Percentiles rank a stretch among this genome's conserved stretches.
phyloP scores from a whole-genome alignment of 75 land plant genomes.

The Azolla pinnata region DNA sequence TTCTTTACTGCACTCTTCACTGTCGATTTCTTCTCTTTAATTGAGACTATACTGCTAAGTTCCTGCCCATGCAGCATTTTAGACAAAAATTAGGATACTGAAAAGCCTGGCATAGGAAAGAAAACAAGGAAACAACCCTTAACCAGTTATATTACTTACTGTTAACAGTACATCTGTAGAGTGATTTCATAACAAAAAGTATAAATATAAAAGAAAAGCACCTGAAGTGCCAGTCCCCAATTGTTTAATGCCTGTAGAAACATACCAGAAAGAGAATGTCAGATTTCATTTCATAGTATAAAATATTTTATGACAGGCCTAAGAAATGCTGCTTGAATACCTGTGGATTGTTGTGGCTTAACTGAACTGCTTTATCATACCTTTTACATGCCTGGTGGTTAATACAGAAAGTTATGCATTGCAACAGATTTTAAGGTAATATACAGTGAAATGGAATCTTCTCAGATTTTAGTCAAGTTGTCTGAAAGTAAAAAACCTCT shows the following conservation, averaged over 20 bases:
- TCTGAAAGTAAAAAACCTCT: conserved; percentile 48
- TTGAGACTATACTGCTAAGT: conserved; percentile 93
- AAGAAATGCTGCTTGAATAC: too few species aligned
- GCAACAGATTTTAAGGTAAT: not conserved
- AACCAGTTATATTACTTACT: not conserved
- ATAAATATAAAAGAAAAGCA: too few species aligned
- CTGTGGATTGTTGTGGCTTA: conserved; percentile 97
- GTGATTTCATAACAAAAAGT: not conserved
- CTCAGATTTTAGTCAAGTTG: too few species aligned
- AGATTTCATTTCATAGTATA: not conserved
- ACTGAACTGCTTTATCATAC: conserved; percentile 89
- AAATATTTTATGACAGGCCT: not conserved
- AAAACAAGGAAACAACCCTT: not conserved
- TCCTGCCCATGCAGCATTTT: conserved; percentile 30
- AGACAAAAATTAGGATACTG: not conserved
- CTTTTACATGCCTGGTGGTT: conserved; percentile 64
- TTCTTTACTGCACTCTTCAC: conserved; percentile 79
- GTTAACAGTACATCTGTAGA: not conserved
- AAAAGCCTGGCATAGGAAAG: not conserved
- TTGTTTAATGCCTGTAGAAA: conserved; percentile 80
- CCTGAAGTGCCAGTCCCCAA: conserved; percentile 99
- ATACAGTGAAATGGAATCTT: too few species aligned
- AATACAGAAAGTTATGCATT: too few species aligned
- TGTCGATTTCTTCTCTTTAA: conserved; percentile 68
- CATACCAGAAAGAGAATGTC: not conserved